phyloP scores from a whole-genome alignment of 1,284 basidiomycete species.

The Heterobasidion parviporum region DNA sequence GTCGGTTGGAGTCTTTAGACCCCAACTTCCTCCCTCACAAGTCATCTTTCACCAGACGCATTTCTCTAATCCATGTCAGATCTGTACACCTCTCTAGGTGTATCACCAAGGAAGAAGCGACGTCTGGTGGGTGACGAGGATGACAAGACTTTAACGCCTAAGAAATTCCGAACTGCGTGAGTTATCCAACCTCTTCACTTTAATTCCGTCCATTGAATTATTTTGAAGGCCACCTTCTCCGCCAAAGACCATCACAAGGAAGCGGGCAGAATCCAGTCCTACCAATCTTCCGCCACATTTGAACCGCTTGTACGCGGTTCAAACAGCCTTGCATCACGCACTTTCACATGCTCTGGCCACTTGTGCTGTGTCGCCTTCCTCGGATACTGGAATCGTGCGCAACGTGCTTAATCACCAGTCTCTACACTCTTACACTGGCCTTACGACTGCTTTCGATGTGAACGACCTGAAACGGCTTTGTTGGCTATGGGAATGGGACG shows the following conservation, averaged over 20 bases:
- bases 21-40: not conserved
- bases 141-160: constrained; percentile 51
- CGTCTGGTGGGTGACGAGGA: constrained; percentile 38
- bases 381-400: constrained; percentile 64
- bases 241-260: constrained; percentile 34
- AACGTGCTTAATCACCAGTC: constrained; percentile 75
- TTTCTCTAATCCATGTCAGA: constrained; percentile 39
- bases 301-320: constrained; percentile 48
- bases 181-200: constrained; percentile 15
- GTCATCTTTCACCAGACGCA: not conserved
- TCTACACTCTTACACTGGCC: constrained; percentile 57
- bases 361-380: constrained; percentile 65
- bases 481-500: constrained; percentile 87
- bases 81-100: constrained; percentile 47
- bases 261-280: constrained; percentile 12
- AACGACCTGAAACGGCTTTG: constrained; percentile 67
- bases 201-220: not conserved
- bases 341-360: constrained; percentile 77
- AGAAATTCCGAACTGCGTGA: constrained; percentile 52
- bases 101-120: constrained; percentile 65
- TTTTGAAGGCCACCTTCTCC: constrained; percentile 45
- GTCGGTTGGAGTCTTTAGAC: not conserved
- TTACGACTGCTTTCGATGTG: constrained; percentile 51
- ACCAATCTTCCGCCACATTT: constrained; percentile 46
- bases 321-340: constrained; percentile 66